Evolutionary conservation across 2,329 filamentous ascomycete species (phyloP).

Genomic region (Ascochyta pisi): DNA sequence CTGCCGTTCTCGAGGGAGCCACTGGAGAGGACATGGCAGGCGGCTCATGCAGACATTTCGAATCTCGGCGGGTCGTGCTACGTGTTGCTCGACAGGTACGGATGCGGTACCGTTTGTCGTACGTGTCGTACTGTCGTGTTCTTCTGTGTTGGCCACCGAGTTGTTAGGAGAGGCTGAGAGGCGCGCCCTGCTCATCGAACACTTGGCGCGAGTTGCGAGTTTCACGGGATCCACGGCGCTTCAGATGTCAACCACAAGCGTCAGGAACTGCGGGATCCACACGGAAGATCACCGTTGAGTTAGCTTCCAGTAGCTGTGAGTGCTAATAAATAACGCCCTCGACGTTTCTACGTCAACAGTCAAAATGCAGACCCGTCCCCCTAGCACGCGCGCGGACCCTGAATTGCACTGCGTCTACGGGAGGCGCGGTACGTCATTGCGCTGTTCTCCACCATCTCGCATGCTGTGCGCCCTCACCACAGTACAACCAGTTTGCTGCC

Average conservation of each 20-base stretch:
- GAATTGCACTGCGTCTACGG: slow-evolving; percentile 2
- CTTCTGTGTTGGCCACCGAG: slow-evolving; percentile 5
- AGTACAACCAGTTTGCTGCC: slow-evolving; percentile 14
- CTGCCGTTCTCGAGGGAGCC: slow-evolving; percentile 35
- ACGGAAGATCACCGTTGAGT: slow-evolving; percentile 5
- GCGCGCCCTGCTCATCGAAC: slow-evolving; percentile 17
- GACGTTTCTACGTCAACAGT: slow-evolving; percentile 15
- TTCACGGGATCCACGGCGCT: slow-evolving; percentile 17
- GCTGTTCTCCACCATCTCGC: slow-evolving; percentile 26
- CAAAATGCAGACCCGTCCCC: slow-evolving; percentile 3
- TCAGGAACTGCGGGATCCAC: slow-evolving; percentile 10
- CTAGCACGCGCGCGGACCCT: slow-evolving; percentile 15
- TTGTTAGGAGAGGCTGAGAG: slow-evolving; percentile 8
- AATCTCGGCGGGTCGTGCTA: slow-evolving; percentile 1
- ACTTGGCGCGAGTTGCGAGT: slow-evolving; percentile 16
- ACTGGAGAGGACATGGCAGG: slow-evolving; percentile 41
- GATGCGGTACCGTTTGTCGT: not conserved
- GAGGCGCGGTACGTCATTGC: slow-evolving; percentile 26
- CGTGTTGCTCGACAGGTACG: slow-evolving; percentile 4
- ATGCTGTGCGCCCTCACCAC: slow-evolving; percentile 9
- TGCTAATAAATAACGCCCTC: not conserved
- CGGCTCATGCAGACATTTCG: slow-evolving; percentile 39
- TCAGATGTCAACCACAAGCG: slow-evolving; percentile 8
- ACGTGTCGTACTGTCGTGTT: slow-evolving; percentile 5
- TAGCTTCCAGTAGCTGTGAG: not conserved